Percentiles rank a stretch among this genome's conserved stretches.
Conservation (phyloP, 2,329 filamentous ascomycete genomes). For the Passalora sequoiae region DNA sequence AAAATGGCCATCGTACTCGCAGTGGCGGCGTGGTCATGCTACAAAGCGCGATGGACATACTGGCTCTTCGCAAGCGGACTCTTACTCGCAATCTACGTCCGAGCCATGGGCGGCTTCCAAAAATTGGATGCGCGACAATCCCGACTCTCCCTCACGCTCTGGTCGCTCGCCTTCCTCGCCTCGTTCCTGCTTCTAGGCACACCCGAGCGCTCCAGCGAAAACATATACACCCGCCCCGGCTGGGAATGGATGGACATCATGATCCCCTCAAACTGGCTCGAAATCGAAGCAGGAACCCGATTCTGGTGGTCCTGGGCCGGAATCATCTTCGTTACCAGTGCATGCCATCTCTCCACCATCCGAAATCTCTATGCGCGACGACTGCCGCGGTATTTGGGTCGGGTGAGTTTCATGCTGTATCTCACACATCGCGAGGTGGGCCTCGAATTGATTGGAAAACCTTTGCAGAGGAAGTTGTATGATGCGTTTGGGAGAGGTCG, state of each 20-base stretch:
- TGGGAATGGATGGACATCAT: constrained; percentile 13
- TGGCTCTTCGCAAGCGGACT: constrained; percentile 19
- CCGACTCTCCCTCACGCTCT: neutral
- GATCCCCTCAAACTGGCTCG: constrained; percentile 5
- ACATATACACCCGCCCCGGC: constrained; percentile 10
- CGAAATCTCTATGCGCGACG: constrained; percentile 10
- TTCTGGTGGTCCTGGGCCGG: constrained; percentile 19
- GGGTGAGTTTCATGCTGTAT: constrained; percentile 23
- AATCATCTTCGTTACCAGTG: constrained; percentile 16
- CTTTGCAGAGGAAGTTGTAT: neutral
- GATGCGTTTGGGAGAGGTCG: constrained; percentile 1
- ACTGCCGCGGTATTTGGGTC: constrained; percentile 16
- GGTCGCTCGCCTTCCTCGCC: constrained; percentile 5
- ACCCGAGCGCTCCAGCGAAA: neutral
- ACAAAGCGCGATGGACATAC: constrained; percentile 16
- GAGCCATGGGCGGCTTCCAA: constrained; percentile 15
- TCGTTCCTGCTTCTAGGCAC: constrained; percentile 8
- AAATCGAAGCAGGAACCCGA: constrained; percentile 10
- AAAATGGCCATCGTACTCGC: constrained; percentile 5
- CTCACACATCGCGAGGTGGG: constrained; percentile 16
- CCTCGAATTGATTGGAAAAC: constrained; percentile 1
- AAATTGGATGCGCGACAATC: constrained; percentile 4
- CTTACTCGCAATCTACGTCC: constrained; percentile 17
- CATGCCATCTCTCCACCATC: constrained; percentile 13
- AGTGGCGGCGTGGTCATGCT: constrained; percentile 6